phyloP scores from a whole-genome alignment of 495 filamentous ascomycete species.

The Aspergillus ostianus region DNA sequence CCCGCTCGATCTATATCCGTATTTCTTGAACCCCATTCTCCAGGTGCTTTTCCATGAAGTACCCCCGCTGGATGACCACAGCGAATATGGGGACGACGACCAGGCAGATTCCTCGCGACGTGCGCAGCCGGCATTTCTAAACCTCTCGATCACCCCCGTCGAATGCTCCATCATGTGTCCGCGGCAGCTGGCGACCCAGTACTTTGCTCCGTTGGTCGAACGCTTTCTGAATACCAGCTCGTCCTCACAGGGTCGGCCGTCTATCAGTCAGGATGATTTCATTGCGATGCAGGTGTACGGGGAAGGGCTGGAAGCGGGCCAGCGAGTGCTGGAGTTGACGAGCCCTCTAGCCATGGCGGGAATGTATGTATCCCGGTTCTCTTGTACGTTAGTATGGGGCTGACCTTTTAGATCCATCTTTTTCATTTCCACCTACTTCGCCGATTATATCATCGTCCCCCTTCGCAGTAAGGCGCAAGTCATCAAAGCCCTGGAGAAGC shows the following conservation, averaged over 20 bases:
- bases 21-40: conserved; percentile 79
- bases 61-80: conserved; percentile 30
- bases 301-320: conserved; percentile 88
- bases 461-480: conserved; percentile 68
- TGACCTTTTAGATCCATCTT: conserved; percentile 70
- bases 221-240: conserved; percentile 33
- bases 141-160: conserved; percentile 87
- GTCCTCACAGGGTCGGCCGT: conserved; percentile 50
- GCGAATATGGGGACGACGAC: conserved; percentile 32
- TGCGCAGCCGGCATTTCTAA: conserved; percentile 73
- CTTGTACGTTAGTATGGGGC: background rate
- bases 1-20: conserved; percentile 75
- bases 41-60: conserved; percentile 73
- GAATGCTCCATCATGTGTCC: conserved; percentile 94
- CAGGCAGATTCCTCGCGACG: conserved; percentile 34
- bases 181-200: conserved; percentile 61
- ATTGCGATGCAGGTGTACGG: conserved; percentile 85
- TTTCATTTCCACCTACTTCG: conserved; percentile 98
- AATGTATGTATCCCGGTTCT: conserved; percentile 57
- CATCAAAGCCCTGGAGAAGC: conserved; percentile 69
- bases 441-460: conserved; percentile 94
- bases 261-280: conserved; percentile 79
- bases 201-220: conserved; percentile 70
- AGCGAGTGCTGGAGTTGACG: conserved; percentile 87
- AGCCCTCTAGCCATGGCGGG: conserved; percentile 87